Evolutionary conservation across 257 asterid genomes (phyloP).

Genomic region (Penstemon eatonii): DNA sequence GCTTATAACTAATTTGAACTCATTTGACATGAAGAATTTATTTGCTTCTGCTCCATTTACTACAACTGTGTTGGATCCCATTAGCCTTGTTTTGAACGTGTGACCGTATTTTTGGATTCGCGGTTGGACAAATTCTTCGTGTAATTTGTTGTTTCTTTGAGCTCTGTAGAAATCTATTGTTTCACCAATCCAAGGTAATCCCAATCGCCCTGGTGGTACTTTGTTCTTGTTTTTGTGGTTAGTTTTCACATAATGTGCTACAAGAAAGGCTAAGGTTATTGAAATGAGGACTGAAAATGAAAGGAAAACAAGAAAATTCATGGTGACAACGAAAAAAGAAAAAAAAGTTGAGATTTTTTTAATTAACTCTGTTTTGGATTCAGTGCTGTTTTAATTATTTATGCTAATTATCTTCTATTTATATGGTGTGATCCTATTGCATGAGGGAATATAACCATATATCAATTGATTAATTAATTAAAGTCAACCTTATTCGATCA

Average conservation of each 20-base stretch:
- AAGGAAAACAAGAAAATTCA: conserved; percentile 29
- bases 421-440: conserved; percentile 10
- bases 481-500: conserved; percentile 25
- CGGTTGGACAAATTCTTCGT: conserved; percentile 64
- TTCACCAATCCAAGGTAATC: conserved; percentile 86
- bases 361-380: neutral
- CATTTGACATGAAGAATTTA: conserved; percentile 75
- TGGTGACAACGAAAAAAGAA: conserved; percentile 33
- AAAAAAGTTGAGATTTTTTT: neutral
- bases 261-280: conserved; percentile 30
- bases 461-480: conserved; percentile 14
- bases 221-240: conserved; percentile 33
- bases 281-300: conserved; percentile 28
- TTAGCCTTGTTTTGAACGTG: conserved; percentile 71
- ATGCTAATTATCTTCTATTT: no score
- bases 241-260: conserved; percentile 25
- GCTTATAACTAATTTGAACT: conserved; percentile 81
- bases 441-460: conserved; percentile 29
- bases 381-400: no score
- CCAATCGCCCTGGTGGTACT: conserved; percentile 78
- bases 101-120: conserved; percentile 58
- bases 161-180: conserved; percentile 73
- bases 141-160: conserved; percentile 60
- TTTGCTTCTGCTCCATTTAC: conserved; percentile 83
- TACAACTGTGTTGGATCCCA: conserved; percentile 82